Conservation (phyloP, 176 grass and related monocot genomes). For the Rhynchospora pubera region DNA sequence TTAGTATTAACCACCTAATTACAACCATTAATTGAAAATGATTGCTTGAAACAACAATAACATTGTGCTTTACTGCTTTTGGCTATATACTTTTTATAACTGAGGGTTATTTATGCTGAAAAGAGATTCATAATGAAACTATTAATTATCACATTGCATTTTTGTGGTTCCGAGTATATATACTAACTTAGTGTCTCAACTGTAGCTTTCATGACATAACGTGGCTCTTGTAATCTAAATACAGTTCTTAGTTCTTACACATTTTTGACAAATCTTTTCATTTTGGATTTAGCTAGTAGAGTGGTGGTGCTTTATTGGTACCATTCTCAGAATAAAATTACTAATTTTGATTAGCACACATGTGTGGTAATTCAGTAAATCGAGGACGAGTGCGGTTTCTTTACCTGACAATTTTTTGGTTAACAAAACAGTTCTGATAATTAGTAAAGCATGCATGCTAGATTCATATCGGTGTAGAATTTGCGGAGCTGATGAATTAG, state of each 20-base stretch:
- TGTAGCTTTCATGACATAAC: background rate
- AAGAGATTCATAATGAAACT: background rate
- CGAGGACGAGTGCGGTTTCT: background rate
- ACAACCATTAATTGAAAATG: background rate
- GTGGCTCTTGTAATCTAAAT: background rate
- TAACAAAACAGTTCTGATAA: background rate
- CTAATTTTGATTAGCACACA: background rate
- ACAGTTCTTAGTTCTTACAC: background rate
- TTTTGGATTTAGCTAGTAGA: background rate
- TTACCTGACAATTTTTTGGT: background rate
- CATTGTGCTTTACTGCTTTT: background rate
- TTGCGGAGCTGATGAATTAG: background rate
- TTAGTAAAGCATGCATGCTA: background rate
- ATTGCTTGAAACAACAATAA: constrained; percentile 2
- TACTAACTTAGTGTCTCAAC: background rate
- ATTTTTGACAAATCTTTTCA: background rate
- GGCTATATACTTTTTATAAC: background rate
- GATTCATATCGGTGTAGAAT: background rate
- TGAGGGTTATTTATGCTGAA: background rate
- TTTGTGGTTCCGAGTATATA: background rate
- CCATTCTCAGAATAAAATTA: background rate
- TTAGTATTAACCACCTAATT: constrained; percentile 5
- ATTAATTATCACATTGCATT: background rate
- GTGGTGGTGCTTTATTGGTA: background rate
- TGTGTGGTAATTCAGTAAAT: background rate